These are phyloP conservation scores for Syncephalis fuscata DNA, from an alignment of 371 early-diverging fungal species.

Conservation along the genomic window DNA sequence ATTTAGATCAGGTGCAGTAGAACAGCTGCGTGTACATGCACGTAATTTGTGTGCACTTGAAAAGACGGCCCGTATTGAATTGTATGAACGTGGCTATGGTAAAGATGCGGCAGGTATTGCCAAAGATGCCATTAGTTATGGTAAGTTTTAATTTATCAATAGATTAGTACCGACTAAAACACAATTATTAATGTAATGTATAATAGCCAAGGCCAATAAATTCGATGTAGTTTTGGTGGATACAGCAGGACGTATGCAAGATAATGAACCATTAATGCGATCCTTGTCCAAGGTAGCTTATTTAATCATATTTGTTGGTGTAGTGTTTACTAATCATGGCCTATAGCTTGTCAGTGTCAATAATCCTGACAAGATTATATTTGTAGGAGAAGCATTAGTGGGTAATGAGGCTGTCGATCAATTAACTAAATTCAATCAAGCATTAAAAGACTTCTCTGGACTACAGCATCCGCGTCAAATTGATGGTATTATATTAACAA, in stretches of 20 bases:
- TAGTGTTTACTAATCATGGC: background rate
- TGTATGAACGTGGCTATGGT: slow-evolving; percentile 97
- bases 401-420: slow-evolving; percentile 98
- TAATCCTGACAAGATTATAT: slow-evolving; percentile 94
- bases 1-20: slow-evolving; percentile 98
- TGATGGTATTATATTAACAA: slow-evolving; percentile 95
- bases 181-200: background rate
- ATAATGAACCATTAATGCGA: slow-evolving; percentile 96
- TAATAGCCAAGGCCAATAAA: slow-evolving; percentile 29
- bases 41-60: slow-evolving; percentile 71
- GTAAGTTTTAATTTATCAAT: slow-evolving; percentile 14
- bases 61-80: slow-evolving; percentile 60
- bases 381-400: slow-evolving; percentile 98
- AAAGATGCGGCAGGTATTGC: slow-evolving; percentile 98
- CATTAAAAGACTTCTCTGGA: slow-evolving; percentile 77
- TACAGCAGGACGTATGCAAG: slow-evolving; percentile 99
- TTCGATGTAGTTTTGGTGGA: slow-evolving; percentile 98
- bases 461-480: slow-evolving; percentile 71
- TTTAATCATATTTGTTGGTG: background rate
- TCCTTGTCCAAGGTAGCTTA: slow-evolving; percentile 68
- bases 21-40: slow-evolving; percentile 92
- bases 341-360: slow-evolving; percentile 74
- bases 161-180: background rate
- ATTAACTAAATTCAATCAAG: slow-evolving; percentile 94
- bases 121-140: slow-evolving; percentile 88